These are phyloP conservation scores for Pleurotus tuber-regium DNA, from an alignment of 768 basidiomycete genomes.

Conservation along the genomic window DNA sequence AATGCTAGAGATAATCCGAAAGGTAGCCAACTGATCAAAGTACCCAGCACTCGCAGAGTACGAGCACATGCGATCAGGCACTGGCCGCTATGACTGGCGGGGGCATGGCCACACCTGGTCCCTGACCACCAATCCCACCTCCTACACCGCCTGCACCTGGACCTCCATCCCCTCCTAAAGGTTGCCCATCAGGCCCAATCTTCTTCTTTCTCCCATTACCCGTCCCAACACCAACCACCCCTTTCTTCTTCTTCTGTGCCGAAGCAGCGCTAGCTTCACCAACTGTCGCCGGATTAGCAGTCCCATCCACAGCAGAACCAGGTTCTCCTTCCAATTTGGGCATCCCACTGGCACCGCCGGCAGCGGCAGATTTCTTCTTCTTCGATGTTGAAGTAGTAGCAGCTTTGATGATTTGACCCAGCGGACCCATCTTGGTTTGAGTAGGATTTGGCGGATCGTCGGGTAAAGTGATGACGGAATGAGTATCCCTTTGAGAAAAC, in stretches of 20 bases:
- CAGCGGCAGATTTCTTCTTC: slow-evolving; percentile 51
- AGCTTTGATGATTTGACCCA: slow-evolving; percentile 69
- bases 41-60: no score
- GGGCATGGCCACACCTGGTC: slow-evolving; percentile 2
- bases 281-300: slow-evolving; percentile 8
- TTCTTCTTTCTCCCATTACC: slow-evolving; percentile 51
- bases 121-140: neutral
- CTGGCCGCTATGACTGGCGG: slow-evolving; percentile 3
- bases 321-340: slow-evolving; percentile 16
- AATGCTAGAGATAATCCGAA: no score
- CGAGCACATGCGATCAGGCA: no score
- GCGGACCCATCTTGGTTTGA: slow-evolving; percentile 74
- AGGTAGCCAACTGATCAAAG: no score
- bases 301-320: slow-evolving; percentile 19
- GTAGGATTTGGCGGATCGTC: slow-evolving; percentile 61
- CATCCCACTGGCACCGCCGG: slow-evolving; percentile 21
- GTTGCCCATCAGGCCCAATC: slow-evolving; percentile 1
- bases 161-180: neutral
- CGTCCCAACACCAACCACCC: slow-evolving; percentile 35
- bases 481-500: slow-evolving; percentile 14
- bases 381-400: slow-evolving; percentile 36
- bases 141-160: neutral
- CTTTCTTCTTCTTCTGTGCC: slow-evolving; percentile 43
- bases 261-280: slow-evolving; percentile 12
- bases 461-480: slow-evolving; percentile 38